These are phyloP conservation scores for Candida tibetensis DNA, from an alignment of 805 yeast genomes.

Conservation along the genomic window DNA sequence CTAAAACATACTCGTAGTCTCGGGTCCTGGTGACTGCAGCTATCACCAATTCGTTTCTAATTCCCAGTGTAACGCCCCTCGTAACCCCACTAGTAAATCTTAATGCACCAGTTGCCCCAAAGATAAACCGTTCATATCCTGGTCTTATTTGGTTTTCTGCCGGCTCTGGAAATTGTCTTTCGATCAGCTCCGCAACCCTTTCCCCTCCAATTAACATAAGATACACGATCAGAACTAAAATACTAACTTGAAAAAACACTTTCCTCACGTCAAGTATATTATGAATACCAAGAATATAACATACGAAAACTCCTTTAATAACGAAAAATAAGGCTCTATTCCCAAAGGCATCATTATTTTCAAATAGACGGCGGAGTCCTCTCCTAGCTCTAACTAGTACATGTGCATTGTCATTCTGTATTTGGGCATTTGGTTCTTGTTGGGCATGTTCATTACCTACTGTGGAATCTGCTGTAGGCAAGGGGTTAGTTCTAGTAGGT, in stretches of 20 bases:
- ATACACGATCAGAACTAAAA: constrained; percentile 4
- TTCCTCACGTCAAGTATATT: constrained; percentile 1
- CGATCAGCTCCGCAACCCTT: constrained; percentile 10
- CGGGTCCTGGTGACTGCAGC: constrained; percentile 18
- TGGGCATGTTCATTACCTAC: not conserved
- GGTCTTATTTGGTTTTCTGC: not conserved
- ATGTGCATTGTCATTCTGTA: not conserved
- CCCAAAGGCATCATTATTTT: constrained; percentile 1
- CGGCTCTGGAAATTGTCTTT: constrained; percentile 5
- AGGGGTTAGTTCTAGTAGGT: not conserved
- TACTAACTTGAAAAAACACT: not conserved
- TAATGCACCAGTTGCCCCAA: not conserved
- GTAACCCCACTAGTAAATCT: constrained; percentile 1
- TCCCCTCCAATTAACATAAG: constrained; percentile 11
- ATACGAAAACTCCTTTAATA: constrained; percentile 2
- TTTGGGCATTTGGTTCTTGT: not conserved
- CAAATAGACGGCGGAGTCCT: constrained; percentile 1
- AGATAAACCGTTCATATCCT: not conserved
- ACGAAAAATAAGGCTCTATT: constrained; percentile 1
- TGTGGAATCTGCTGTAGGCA: not conserved
- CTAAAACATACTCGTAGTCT: constrained; percentile 21
- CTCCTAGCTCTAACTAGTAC: not conserved
- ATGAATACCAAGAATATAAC: constrained; percentile 1
- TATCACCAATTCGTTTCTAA: constrained; percentile 11
- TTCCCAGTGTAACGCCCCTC: not conserved